Percentiles rank a stretch among this genome's conserved stretches.
phyloP scores from a whole-genome alignment of 495 filamentous ascomycete species.

The Margaritispora aquatica region DNA sequence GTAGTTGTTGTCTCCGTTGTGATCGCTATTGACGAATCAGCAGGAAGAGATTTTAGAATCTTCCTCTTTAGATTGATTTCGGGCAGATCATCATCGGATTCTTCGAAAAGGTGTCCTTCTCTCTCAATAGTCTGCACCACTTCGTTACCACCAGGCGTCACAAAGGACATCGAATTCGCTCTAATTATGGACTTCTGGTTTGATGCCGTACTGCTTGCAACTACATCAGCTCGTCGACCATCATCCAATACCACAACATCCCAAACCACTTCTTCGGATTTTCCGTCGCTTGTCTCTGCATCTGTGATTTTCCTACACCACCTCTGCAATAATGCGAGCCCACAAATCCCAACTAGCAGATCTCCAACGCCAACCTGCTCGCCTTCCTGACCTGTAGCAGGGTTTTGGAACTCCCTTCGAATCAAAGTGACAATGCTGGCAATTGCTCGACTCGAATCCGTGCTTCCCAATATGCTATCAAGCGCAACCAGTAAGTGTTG shows the following conservation, averaged over 20 bases:
- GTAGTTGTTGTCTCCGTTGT: constrained; percentile 57
- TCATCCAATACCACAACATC: constrained; percentile 71
- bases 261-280: constrained; percentile 63
- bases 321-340: constrained; percentile 65
- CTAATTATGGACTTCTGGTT: constrained; percentile 22
- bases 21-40: constrained; percentile 54
- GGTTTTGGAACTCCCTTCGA: constrained; percentile 62
- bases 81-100: constrained; percentile 33
- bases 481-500: constrained; percentile 60
- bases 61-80: constrained; percentile 38
- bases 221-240: constrained; percentile 54
- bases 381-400: constrained; percentile 48
- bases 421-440: constrained; percentile 71
- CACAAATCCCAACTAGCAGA: constrained; percentile 59
- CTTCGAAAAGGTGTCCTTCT: constrained; percentile 24
- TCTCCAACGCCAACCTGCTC: constrained; percentile 61
- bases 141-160: constrained; percentile 35
- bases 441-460: constrained; percentile 75
- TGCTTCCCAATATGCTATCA: constrained; percentile 70
- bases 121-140: constrained; percentile 44
- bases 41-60: constrained; percentile 37
- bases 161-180: constrained; percentile 15
- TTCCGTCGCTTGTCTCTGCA: constrained; percentile 41
- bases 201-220: constrained; percentile 29
- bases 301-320: constrained; percentile 58